phyloP scores from a whole-genome alignment of 2,329 filamentous ascomycete species.

The Fusarium oxysporum region DNA sequence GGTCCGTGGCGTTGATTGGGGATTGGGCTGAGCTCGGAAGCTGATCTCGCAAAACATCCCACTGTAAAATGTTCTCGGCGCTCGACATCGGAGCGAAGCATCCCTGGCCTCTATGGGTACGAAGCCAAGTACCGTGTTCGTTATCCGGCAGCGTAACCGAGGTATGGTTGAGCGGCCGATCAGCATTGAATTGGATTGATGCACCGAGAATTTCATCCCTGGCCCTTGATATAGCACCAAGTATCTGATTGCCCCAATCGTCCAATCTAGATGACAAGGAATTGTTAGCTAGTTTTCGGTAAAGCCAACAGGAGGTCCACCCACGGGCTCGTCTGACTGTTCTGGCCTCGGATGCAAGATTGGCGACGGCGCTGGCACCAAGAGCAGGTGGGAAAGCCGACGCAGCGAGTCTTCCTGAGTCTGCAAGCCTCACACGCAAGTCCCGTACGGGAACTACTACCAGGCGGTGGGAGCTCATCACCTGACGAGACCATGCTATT shows the following conservation, averaged over 20 bases:
- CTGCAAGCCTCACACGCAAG: neutral
- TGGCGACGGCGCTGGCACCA: neutral
- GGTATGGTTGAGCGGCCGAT: neutral
- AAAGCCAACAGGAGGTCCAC: neutral
- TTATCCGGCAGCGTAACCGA: neutral
- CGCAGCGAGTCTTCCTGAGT: neutral
- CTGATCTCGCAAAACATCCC: neutral
- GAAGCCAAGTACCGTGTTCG: neutral
- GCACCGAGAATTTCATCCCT: neutral
- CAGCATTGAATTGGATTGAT: neutral
- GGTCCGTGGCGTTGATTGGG: neutral
- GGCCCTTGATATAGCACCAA: neutral
- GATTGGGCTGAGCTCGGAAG: neutral
- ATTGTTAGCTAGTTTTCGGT: neutral
- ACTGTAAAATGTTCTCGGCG: neutral
- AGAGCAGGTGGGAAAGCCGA: neutral
- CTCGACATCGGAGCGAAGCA: neutral
- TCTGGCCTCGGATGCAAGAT: neutral
- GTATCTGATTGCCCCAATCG: neutral
- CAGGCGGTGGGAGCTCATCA: neutral
- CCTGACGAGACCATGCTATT: neutral
- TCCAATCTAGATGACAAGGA: neutral
- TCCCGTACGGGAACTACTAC: neutral
- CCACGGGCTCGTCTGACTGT: neutral
- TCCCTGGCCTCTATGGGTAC: neutral